Evolutionary conservation across 2,329 filamentous ascomycete species (phyloP), one percentile per base, ranked within the genome.

Genomic region (Pochonia chlamydosporia): DNA sequence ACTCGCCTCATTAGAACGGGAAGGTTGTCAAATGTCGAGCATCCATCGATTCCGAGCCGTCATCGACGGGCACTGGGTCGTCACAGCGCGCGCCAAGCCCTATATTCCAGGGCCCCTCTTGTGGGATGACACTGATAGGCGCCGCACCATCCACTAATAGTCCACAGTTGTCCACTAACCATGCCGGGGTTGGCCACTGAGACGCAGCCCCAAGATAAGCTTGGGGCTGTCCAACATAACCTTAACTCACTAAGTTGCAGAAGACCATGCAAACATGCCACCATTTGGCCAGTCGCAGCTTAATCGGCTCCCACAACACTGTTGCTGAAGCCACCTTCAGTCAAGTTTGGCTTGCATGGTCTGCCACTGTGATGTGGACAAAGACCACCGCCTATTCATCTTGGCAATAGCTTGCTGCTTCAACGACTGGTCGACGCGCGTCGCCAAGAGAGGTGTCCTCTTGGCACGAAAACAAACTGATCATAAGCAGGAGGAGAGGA

Each of bases 391-490:
- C 18, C 21, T 13, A 16, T 6, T 16, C 4, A n/a, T 37, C 39
- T 43, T 43, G 40, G 39, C 45, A 26, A 33, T 21, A n/a, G 8
- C 5, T 31, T 4, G n/a, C 5, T 13, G 8, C 14, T 39, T 28
- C 14, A 30, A 43, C 18, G 45, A 47, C 39, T 47, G 39, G 45
- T 8, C 31, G 40, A 43, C 40, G 45, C 39, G 39, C 26, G 30
- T 33, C 24, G 45, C 45, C 45, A 47, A 47, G 45, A 37, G n/a
- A 26, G 13, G 18, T 23, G 18, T 14, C 21, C 10, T 18, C 39
- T 33, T 30, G 41, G 41, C 40, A 21, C 35, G 20, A 14, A 39
- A 39, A 4, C 7, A 14, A 11, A 28, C 21, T 33, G 18, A 30
- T 42, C 24, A 28, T 21, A 30, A 23, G 35, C 21, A 9, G 20